Conservation (phyloP, 305 asterid genomes). For the Plantago lanceolata region DNA sequence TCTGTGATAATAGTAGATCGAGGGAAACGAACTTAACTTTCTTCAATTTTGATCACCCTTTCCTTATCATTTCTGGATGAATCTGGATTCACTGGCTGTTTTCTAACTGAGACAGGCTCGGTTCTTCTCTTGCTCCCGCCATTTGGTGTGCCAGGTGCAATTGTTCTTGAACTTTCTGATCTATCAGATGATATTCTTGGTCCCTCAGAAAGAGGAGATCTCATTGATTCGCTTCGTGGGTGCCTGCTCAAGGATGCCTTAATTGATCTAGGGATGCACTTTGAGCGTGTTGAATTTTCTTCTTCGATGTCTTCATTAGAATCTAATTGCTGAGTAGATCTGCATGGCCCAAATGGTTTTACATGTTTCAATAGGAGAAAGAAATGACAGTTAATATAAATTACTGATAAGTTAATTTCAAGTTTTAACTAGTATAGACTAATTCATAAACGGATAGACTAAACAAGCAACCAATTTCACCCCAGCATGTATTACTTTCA, state of each 20-base stretch:
- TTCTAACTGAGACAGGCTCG: conserved; percentile 45
- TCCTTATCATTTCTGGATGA: conserved; percentile 47
- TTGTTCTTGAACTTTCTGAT: conserved; percentile 47
- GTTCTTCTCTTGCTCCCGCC: conserved; percentile 77
- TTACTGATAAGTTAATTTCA: background rate
- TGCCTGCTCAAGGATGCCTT: conserved; percentile 68
- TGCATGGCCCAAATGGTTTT: conserved; percentile 33
- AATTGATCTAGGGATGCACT: conserved; percentile 83
- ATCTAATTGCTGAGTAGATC: conserved; percentile 50
- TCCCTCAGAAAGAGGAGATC: conserved; percentile 80
- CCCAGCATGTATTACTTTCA: no score
- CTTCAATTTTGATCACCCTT: conserved; percentile 77
- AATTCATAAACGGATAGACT: no score
- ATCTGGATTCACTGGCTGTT: conserved; percentile 33
- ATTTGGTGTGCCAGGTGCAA: conserved; percentile 45
- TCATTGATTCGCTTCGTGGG: conserved; percentile 78
- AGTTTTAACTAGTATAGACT: no score
- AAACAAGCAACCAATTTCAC: no score
- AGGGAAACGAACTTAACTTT: conserved; percentile 57
- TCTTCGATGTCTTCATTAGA: conserved; percentile 53
- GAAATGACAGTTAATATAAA: background rate
- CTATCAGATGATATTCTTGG: conserved; percentile 78
- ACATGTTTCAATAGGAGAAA: conserved; percentile 13
- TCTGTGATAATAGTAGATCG: background rate
- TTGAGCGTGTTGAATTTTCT: conserved; percentile 39